Evolutionary conservation across 2,329 filamentous ascomycete genomes (phyloP).

Genomic region (Periconia sp.): DNA sequence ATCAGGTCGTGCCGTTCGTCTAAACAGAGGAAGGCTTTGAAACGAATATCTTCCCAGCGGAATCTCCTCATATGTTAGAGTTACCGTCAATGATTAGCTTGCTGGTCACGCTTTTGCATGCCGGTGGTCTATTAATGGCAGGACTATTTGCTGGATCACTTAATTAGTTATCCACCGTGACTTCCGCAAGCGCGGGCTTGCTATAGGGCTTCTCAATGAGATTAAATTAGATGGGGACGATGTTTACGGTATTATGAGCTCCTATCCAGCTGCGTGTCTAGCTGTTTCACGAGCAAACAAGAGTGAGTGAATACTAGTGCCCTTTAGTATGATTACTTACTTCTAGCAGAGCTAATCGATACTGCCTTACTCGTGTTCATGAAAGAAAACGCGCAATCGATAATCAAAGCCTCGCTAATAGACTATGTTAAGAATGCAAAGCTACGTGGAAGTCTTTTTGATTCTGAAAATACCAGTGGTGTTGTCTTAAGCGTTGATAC

Average conservation of each 20-base stretch:
- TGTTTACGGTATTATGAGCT: conserved; percentile 46
- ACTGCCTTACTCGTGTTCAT: conserved; percentile 29
- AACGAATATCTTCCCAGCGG: conserved; percentile 26
- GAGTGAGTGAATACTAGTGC: conserved; percentile 20
- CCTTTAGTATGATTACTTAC: conserved; percentile 5
- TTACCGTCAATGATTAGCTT: conserved; percentile 34
- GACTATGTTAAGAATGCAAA: conserved; percentile 44
- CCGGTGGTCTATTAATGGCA: conserved; percentile 35
- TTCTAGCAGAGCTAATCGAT: conserved; percentile 21
- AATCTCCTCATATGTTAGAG: conserved; percentile 33
- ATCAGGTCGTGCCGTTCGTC: conserved; percentile 16
- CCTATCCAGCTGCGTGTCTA: conserved; percentile 42
- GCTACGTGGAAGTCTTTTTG: conserved; percentile 41
- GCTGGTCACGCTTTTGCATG: conserved; percentile 42
- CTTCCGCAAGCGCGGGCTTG: conserved; percentile 43
- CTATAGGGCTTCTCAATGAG: conserved; percentile 33
- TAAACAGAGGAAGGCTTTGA: conserved; percentile 21
- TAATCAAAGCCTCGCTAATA: conserved; percentile 42
- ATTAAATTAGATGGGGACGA: conserved; percentile 33
- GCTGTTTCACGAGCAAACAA: conserved; percentile 35
- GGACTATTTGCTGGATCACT: conserved; percentile 45
- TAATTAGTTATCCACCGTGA: conserved; percentile 43
- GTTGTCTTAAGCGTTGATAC: conserved; percentile 40
- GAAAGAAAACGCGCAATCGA: conserved; percentile 27
- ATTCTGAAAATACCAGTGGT: conserved; percentile 26